Percentiles rank a stretch among this genome's conserved stretches.
Conservation (phyloP, 2,329 filamentous ascomycete genomes). For the Colletotrichum somersetense region DNA sequence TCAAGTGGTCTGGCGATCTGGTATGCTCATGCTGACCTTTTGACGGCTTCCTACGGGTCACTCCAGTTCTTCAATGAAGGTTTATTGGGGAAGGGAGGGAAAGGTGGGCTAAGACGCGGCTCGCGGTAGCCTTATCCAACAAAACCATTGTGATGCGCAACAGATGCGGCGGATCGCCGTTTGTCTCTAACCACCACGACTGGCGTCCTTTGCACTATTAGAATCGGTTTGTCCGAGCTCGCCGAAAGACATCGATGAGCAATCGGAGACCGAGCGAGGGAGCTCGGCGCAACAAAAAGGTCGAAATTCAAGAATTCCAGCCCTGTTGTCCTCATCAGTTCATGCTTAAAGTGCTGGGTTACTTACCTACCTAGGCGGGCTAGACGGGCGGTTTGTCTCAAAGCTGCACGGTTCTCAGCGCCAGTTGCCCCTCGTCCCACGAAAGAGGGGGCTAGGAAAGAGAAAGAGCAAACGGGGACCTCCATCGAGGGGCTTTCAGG, state of each 20-base stretch:
- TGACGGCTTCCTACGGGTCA: conserved; percentile 15
- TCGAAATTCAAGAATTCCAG: conserved; percentile 23
- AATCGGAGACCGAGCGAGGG: conserved; percentile 15
- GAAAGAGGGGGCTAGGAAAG: neutral
- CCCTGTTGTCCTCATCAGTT: conserved; percentile 20
- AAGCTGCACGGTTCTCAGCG: conserved; percentile 11
- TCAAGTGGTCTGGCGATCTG: neutral
- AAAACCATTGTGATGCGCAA: conserved; percentile 36
- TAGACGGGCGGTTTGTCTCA: conserved; percentile 2
- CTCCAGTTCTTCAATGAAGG: conserved; percentile 26
- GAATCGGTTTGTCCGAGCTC: neutral
- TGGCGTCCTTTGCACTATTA: neutral
- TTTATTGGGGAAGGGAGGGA: neutral
- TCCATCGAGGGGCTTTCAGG: conserved; percentile 30
- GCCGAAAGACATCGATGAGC: conserved; percentile 6
- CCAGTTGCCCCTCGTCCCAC: conserved; percentile 17
- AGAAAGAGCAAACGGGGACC: neutral
- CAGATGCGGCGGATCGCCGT: conserved; percentile 21
- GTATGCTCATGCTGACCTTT: conserved; percentile 34
- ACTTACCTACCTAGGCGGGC: neutral
- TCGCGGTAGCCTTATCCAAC: conserved; percentile 23
- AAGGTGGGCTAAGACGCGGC: conserved; percentile 11
- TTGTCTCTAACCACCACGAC: conserved; percentile 15
- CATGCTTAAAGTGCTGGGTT: conserved; percentile 8
- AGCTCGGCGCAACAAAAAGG: conserved; percentile 18